Base-by-base conservation (phyloP, 345 rosid species). In the Rhodamnia rubescens region DNA sequence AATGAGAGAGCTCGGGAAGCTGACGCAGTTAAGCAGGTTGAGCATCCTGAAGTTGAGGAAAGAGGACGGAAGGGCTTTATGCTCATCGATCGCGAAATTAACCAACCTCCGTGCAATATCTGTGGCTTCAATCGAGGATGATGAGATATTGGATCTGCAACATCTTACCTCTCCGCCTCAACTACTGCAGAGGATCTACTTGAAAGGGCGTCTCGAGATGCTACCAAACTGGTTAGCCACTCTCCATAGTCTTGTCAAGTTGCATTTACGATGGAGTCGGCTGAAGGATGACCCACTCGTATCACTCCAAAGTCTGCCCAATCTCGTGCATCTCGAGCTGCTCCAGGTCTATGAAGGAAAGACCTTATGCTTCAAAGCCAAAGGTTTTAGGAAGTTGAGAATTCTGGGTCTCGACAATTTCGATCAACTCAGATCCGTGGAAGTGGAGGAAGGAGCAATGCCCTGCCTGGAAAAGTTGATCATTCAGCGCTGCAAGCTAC, bases 1-100 rank as follows among this genome's bases (percentile, higher is more conserved):
- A 84, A n/a, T 87, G 88, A 61, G 42, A 40, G 92, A 91, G 85
- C 58, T 92, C 4, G 93, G 92, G 81, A 92, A 61, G 84, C 61
- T 92, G 47, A 86, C 80, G 8, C 91, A 92, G 64, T 87, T 92
- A 20, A 88, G 90, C 51, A 86, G 90, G 83, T 82, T 92, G 26
- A 90, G 92, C 32, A 88, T 92, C 85, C 80, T 88, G 47, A 90
- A 89, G 53, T 44, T 92, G 85, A 91, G 87, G 47, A 85, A 51
- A 57, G 90, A 89, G 88, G 87, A 91, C 61, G 94, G 93, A 61
- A 74, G 75, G 47, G 69, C 40, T 55, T 44, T 92, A 57, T 92
- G 93, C 74, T 84, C 78, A 6, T 89, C 91, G 5, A 86, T 92
- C 20, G 55, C 83, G 20, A 86, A 86, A 83, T 74, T 89, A 80